These are phyloP conservation scores for Chalciporus chontae DNA, from an alignment of 768 basidiomycete species.

Conservation along the genomic window DNA sequence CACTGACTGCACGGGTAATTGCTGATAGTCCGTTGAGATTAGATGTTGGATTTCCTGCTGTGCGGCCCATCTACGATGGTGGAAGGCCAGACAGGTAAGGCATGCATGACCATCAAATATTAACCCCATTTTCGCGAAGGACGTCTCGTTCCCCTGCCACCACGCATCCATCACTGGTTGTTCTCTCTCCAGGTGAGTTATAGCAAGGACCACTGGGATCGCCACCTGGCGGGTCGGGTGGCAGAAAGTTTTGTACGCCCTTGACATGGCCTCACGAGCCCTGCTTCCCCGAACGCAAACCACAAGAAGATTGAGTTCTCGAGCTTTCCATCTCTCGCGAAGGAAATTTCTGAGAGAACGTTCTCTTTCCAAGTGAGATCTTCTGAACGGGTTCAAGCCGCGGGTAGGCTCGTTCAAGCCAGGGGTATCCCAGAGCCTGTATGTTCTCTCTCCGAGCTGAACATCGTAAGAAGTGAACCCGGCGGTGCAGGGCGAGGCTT, in stretches of 20 bases:
- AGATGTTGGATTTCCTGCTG: constrained; percentile 14
- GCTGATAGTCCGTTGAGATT: constrained; percentile 9
- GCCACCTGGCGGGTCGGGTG: constrained; percentile 29
- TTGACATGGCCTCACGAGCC: constrained; percentile 9
- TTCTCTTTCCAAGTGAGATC: background rate
- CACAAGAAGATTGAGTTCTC: constrained; percentile 23
- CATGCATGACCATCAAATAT: constrained; percentile 30
- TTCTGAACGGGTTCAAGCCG: constrained; percentile 9
- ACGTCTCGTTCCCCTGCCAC: constrained; percentile 28
- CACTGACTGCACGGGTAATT: background rate
- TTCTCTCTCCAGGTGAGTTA: constrained; percentile 37
- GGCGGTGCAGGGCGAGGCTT: constrained; percentile 32
- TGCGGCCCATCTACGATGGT: constrained; percentile 18
- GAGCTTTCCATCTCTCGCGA: constrained; percentile 17
- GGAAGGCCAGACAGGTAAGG: constrained; percentile 16
- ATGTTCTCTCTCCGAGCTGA: constrained; percentile 12
- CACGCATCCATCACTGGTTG: constrained; percentile 31
- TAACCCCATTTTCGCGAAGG: constrained; percentile 16
- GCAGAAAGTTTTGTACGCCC: constrained; percentile 25
- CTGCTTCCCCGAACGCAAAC: constrained; percentile 21
- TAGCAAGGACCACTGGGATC: constrained; percentile 35
- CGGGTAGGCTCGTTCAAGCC: constrained; percentile 21
- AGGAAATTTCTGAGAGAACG: constrained; percentile 31
- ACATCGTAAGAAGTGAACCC: constrained; percentile 20
- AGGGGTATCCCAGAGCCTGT: constrained; percentile 32